Conservation (phyloP, 805 yeast species). For the Yarrowia deformans region DNA sequence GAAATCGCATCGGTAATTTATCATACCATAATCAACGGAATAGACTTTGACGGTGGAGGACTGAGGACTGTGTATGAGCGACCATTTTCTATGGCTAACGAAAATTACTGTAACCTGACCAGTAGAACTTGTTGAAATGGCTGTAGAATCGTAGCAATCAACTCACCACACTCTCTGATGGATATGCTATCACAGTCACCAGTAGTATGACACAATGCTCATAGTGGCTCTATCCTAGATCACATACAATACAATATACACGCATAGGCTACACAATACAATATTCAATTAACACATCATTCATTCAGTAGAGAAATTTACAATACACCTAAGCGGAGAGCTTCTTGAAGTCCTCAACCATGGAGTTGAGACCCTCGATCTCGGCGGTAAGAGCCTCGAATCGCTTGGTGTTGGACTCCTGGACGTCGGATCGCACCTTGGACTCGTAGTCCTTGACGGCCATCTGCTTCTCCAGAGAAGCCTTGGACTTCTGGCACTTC, state of each 20-base stretch:
- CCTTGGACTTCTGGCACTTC: slow-evolving; percentile 66
- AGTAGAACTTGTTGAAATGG: too few species aligned
- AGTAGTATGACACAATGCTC: too few species aligned
- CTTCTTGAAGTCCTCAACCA: slow-evolving; percentile 78
- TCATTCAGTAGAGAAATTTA: slow-evolving; percentile 23
- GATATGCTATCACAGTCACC: too few species aligned
- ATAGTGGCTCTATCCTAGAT: too few species aligned
- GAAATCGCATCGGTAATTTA: slow-evolving; percentile 12
- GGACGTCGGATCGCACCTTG: slow-evolving; percentile 84
- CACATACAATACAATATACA: not conserved
- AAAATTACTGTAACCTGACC: too few species aligned
- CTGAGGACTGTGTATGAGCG: too few species aligned
- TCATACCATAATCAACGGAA: not conserved
- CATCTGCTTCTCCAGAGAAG: slow-evolving; percentile 73
- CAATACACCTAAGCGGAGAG: slow-evolving; percentile 63
- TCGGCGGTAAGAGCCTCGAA: slow-evolving; percentile 80
- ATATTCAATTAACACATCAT: not conserved
- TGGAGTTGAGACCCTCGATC: slow-evolving; percentile 85
- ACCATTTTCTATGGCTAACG: too few species aligned
- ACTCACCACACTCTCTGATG: too few species aligned
- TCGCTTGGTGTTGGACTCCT: slow-evolving; percentile 73
- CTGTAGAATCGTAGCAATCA: too few species aligned
- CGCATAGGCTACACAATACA: not conserved
- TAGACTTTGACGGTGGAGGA: too few species aligned
- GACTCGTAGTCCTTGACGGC: slow-evolving; percentile 76